Evolutionary conservation across 163 green algal species (phyloP).

Genomic region (Volvox carteri): DNA sequence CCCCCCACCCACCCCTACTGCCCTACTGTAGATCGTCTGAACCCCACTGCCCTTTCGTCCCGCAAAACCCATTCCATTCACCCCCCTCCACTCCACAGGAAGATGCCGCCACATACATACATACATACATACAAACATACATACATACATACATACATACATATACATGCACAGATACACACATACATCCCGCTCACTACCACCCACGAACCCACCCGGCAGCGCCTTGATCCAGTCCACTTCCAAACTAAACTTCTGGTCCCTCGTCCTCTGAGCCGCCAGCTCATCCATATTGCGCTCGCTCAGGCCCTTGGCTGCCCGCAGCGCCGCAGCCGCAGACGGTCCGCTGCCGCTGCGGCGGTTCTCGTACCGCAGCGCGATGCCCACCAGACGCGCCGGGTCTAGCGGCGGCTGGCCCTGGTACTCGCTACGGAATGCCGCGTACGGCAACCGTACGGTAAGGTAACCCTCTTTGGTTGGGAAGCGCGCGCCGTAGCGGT

Average conservation of each 20-base stretch:
- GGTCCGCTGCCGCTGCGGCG: not conserved
- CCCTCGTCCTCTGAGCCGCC: slow-evolving; percentile 25
- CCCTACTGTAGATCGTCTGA: too few species aligned
- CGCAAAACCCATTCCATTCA: too few species aligned
- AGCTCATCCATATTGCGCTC: not conserved
- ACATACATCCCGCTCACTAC: too few species aligned
- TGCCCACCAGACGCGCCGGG: slow-evolving; percentile 61
- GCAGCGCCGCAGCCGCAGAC: slow-evolving; percentile 14
- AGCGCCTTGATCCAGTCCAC: slow-evolving; percentile 78
- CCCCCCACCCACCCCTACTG: too few species aligned
- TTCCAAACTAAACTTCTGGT: slow-evolving; percentile 80
- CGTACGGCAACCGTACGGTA: slow-evolving; percentile 88
- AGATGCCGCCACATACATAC: too few species aligned
- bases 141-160: too few species aligned
- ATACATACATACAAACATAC: too few species aligned
- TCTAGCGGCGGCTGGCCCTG: slow-evolving; percentile 70
- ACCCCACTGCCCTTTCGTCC: too few species aligned
- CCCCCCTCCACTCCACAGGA: too few species aligned
- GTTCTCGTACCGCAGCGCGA: slow-evolving; percentile 82
- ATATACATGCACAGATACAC: too few species aligned
- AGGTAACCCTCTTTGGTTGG: slow-evolving; percentile 76
- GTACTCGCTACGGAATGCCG: slow-evolving; percentile 77
- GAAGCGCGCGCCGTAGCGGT: slow-evolving; percentile 81
- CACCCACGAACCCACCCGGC: slow-evolving; percentile 53
- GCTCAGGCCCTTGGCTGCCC: slow-evolving; percentile 36